Base-by-base conservation (phyloP, 371 early-diverging fungal species). In the Sporodiniella umbellata region DNA sequence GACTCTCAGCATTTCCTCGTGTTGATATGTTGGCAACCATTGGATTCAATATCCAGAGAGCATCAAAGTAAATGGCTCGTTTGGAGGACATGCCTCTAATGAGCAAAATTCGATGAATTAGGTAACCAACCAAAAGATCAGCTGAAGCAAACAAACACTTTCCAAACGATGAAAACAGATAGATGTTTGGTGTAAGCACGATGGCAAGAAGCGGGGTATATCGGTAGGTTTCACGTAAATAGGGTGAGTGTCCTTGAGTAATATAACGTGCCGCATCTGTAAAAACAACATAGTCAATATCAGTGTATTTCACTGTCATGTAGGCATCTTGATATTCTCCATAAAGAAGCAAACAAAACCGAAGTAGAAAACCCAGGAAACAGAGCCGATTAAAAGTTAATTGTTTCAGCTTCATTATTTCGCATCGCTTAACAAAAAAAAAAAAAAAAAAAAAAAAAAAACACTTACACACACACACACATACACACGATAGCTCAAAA, bases 211-310 rank as follows among this genome's bases (percentile, higher is more conserved):
- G 53, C 1, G 99, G 99, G 14, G 98, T 97, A 71, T 99, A 99
- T 15, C 99, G 83, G 62, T 95, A 99, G 0, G 99, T 99, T 2
- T 88, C 87, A 37, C 99, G 86, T 35, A 66, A 66, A 64, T 95
- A 99, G 0, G 99, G 99, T 2, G 90, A 90, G 24, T 56, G 55
- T 3, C 89, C 89, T 15, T 72, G 55, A 26, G 82, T 72, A 17
- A 96, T 84, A 64, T 78, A 86, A 11, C 81, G 74, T 7, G 96
- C 91, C 0, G 96, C 97, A 68, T 98, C 98, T 12, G 93, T 88
- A 58, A 97, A 97, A 40, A 98, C 99, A 21, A 78, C 64, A 71
- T 98, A 98, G 72, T 98, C 99, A 51, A 98, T 87, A 58, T 98
- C 99, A 3, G 99, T 97, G 70, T 94, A 97, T 58, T 94, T 94